Conservation (phyloP, 2,329 filamentous ascomycete species). For the Calonectria crousiana region DNA sequence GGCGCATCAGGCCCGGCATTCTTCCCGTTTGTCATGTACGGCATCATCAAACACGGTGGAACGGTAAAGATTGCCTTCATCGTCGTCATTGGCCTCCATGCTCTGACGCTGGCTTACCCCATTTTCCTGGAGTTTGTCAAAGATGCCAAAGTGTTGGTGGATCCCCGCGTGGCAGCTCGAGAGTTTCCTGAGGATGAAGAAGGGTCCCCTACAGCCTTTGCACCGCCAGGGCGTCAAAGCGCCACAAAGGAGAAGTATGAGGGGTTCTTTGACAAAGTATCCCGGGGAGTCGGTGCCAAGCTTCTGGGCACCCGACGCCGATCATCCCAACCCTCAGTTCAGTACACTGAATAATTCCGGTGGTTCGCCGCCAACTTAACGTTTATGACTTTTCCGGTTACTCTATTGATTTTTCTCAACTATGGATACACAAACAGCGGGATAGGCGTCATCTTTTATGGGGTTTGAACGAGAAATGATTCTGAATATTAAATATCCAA, state of each 20-base stretch:
- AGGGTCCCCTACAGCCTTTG: constrained; percentile 32
- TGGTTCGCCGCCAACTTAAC: constrained; percentile 32
- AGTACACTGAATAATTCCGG: constrained; percentile 43
- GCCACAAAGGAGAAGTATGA: constrained; percentile 34
- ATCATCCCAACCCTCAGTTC: constrained; percentile 48
- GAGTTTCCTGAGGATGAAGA: constrained; percentile 37
- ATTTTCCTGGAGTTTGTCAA: constrained; percentile 60
- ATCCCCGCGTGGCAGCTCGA: constrained; percentile 43
- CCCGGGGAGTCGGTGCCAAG: constrained; percentile 43
- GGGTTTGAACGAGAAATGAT: constrained; percentile 33
- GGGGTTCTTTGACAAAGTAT: constrained; percentile 42
- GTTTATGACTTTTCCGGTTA: constrained; percentile 29
- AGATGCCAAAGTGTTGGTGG: constrained; percentile 61
- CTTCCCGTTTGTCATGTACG: constrained; percentile 81
- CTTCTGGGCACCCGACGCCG: constrained; percentile 42
- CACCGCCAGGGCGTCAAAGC: constrained; percentile 28
- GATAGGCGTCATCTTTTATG: constrained; percentile 33
- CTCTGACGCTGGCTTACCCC: constrained; percentile 61
- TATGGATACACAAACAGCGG: constrained; percentile 29
- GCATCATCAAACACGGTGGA: constrained; percentile 70
- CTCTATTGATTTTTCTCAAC: constrained; percentile 16
- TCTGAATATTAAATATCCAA: constrained; percentile 39
- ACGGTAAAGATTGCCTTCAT: constrained; percentile 74
- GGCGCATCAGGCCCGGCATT: constrained; percentile 79
- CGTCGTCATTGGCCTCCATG: constrained; percentile 68